Evolutionary conservation across 1,284 basidiomycete species (phyloP).

Genomic region (Microbotryum intermedium): DNA sequence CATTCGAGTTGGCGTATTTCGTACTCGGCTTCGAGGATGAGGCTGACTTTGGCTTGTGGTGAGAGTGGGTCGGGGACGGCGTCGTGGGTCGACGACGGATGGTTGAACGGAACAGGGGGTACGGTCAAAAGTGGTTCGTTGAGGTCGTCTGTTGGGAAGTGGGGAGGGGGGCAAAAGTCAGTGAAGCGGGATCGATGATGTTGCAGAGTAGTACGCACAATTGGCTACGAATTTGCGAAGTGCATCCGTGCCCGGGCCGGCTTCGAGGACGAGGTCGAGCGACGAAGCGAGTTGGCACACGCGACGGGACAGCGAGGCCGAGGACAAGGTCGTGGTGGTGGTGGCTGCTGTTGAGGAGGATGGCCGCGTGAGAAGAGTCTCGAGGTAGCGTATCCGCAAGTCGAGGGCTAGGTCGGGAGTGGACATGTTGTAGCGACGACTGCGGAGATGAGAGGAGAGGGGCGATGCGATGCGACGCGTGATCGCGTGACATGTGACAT

Average conservation of each 20-base stretch:
- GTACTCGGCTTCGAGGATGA: constrained; percentile 34
- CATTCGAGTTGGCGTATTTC: constrained; percentile 32
- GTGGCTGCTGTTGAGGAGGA: background rate
- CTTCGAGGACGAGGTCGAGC: constrained; percentile 23
- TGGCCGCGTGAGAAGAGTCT: constrained; percentile 22
- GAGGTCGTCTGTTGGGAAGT: constrained; percentile 27
- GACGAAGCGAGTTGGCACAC: constrained; percentile 14
- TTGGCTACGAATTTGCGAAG: constrained; percentile 31
- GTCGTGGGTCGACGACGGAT: background rate
- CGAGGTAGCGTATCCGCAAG: constrained; percentile 33
- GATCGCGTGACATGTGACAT: too few species aligned
- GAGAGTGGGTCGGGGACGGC: too few species aligned
- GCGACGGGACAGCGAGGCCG: constrained; percentile 21
- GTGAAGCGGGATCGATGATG: background rate
- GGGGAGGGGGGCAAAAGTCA: background rate
- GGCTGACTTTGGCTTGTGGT: constrained; percentile 23
- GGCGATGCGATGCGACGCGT: too few species aligned
- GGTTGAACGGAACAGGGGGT: constrained; percentile 8
- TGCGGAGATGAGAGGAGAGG: too few species aligned
- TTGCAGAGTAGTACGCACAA: constrained; percentile 15
- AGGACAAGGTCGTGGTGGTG: background rate
- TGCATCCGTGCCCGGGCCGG: constrained; percentile 24
- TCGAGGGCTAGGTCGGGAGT: constrained; percentile 27
- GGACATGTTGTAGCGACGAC: too few species aligned
- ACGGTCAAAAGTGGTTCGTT: constrained; percentile 32